These are phyloP conservation scores for Henckelia pumila DNA, from an alignment of 257 asterid species.

Conservation along the genomic window DNA sequence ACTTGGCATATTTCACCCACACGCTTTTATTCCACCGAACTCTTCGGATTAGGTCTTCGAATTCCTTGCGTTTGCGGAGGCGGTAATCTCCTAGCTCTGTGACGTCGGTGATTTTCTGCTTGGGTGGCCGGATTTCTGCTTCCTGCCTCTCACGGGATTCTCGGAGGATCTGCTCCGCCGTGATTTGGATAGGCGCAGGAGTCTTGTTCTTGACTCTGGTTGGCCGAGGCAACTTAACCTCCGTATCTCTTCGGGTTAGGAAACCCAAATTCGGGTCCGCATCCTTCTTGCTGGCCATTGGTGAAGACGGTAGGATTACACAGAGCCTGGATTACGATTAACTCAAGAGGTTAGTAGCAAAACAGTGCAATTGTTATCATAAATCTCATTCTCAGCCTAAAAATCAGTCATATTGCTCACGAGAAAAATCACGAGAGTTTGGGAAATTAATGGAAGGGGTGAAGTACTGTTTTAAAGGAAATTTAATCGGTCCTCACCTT, in stretches of 20 bases:
- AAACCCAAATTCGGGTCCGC: conserved; percentile 69
- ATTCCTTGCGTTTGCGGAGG: conserved; percentile 75
- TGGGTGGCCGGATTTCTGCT: conserved; percentile 84
- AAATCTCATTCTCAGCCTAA: too few relatives aligned
- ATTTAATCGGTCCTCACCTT: too few relatives aligned
- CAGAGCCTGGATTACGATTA: background rate
- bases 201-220: conserved; percentile 88
- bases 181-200: conserved; percentile 75
- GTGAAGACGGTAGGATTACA: background rate
- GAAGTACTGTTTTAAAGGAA: too few relatives aligned
- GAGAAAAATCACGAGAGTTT: too few relatives aligned
- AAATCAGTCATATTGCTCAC: too few relatives aligned
- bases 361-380: too few relatives aligned
- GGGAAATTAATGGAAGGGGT: too few relatives aligned
- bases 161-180: conserved; percentile 91
- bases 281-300: conserved; percentile 44
- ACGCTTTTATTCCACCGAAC: conserved; percentile 85
- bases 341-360: too few relatives aligned
- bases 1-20: conserved; percentile 89
- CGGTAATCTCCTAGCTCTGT: conserved; percentile 76
- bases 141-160: conserved; percentile 87
- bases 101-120: conserved; percentile 78
- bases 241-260: conserved; percentile 68
- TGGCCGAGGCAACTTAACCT: conserved; percentile 79
- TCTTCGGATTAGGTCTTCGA: conserved; percentile 67